Percentiles rank a stretch among this genome's conserved stretches.
phyloP scores from a whole-genome alignment of 192 early-diverging fungal genomes.

The Backusella mclennaniae region DNA sequence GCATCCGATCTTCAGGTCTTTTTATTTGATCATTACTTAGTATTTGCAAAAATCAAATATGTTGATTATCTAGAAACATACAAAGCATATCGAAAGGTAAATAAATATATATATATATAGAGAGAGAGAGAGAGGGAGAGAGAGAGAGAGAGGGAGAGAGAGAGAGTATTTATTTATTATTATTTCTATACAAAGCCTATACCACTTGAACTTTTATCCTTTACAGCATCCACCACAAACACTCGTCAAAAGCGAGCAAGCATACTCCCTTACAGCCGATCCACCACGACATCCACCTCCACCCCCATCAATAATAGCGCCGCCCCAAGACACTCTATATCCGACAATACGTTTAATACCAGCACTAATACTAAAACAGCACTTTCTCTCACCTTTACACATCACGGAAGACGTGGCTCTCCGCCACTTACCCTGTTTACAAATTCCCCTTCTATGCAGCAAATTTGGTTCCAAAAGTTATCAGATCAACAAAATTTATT shows the following conservation, averaged over 20 bases:
- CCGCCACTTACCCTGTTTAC: slow-evolving; percentile 68
- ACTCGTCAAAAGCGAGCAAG: slow-evolving; percentile 29
- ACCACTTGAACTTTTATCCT: slow-evolving; percentile 74
- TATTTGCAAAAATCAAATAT: slow-evolving; percentile 75
- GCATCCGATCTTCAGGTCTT: slow-evolving; percentile 76
- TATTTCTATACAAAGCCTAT: slow-evolving; percentile 52
- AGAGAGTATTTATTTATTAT: background rate
- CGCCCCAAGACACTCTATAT: background rate
- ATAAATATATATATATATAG: background rate
- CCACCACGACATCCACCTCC: background rate
- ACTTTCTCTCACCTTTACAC: slow-evolving; percentile 71
- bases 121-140: background rate
- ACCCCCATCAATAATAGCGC: background rate
- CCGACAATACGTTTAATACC: background rate
- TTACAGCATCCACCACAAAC: slow-evolving; percentile 22
- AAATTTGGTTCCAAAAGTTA: slow-evolving; percentile 85
- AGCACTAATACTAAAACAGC: slow-evolving; percentile 8
- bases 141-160: background rate
- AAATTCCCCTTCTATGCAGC: slow-evolving; percentile 63
- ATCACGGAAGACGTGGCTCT: slow-evolving; percentile 67
- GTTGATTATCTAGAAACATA: slow-evolving; percentile 58
- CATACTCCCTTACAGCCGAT: slow-evolving; percentile 29
- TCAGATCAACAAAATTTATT: slow-evolving; percentile 54
- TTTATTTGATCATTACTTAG: slow-evolving; percentile 85
- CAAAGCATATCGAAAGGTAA: slow-evolving; percentile 57